Base-by-base conservation (phyloP, 1,284 basidiomycete species). In the Cutaneotrichosporon sp. region DNA sequence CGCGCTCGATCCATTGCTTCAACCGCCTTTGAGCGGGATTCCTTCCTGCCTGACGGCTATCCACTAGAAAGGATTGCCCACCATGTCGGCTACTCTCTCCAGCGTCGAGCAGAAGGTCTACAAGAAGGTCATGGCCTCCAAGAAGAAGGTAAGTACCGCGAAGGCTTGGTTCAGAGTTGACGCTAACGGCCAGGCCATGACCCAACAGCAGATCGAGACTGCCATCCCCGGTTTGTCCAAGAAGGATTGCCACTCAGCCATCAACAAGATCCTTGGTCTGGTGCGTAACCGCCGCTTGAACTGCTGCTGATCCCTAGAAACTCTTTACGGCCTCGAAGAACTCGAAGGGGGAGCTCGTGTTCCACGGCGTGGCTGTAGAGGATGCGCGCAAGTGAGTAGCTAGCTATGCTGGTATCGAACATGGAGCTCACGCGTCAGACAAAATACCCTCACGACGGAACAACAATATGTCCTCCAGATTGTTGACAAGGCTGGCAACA, bases 61-160 rank as follows among this genome's bases (percentile, higher is more conserved):
- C 22, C 30, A 4, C 36, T n/a, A 22, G 22, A 7, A 14, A 40
- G 40, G 1, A 4, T 21, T 34, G 50, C 42, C 61, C 64, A 66
- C 57, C 68, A 73, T 72, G 69, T 70, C 68, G 55, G 16, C 42
- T 18, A 69, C 63, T 38, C 73, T 75, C 57, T 74, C 76, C n/a
- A 64, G 65, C 60, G 66, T 67, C 34, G 77, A 79, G 70, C 76
- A 79, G 64, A 73, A 75, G 73, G 73, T 79, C 70, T 79, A 74
- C 71, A 75, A 76, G 63, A 79, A 79, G 73, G 71, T 75, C 64
- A 62, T 70, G 60, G 69, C 68, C 56, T 69, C 76, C 4, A 79
- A 77, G 73, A 73, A 71, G 65, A 72, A 72, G 70, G 77, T 76
- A 72, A 69, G 77, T 76, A 40, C 22, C 73, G 61, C 4, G 7